These are phyloP conservation scores for Beauveria varroae DNA, from an alignment of 2,329 filamentous ascomycete genomes.

Conservation along the genomic window DNA sequence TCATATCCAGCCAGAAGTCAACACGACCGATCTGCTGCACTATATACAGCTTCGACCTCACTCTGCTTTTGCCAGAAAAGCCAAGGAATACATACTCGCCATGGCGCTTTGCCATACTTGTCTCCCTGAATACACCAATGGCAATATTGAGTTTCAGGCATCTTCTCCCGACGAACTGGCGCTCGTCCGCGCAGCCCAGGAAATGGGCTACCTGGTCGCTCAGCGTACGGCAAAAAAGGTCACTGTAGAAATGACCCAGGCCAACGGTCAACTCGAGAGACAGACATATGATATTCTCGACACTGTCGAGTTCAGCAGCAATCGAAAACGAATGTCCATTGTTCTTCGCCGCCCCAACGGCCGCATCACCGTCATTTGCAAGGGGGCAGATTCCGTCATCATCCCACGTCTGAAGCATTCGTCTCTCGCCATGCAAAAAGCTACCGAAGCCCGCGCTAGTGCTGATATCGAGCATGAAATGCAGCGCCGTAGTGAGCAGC, in stretches of 20 bases:
- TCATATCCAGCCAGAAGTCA: conserved; percentile 47
- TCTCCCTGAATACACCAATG: conserved; percentile 65
- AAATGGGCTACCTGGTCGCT: conserved; percentile 72
- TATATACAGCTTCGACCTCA: conserved; percentile 71
- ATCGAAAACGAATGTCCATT: conserved; percentile 85
- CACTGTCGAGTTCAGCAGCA: conserved; percentile 84
- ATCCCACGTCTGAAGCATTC: conserved; percentile 70
- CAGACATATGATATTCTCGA: conserved; percentile 75
- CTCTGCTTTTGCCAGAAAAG: conserved; percentile 70
- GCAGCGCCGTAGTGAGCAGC: conserved; percentile 47
- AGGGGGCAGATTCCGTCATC: conserved; percentile 81
- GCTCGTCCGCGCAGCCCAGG: conserved; percentile 74
- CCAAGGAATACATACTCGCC: conserved; percentile 73
- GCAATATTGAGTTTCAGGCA: conserved; percentile 72
- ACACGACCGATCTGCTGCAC: conserved; percentile 66
- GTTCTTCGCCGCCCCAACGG: conserved; percentile 79
- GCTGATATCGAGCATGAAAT: conserved; percentile 51
- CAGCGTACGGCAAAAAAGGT: conserved; percentile 67
- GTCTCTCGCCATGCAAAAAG: conserved; percentile 68
- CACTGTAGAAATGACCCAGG: conserved; percentile 37
- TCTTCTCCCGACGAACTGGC: conserved; percentile 87
- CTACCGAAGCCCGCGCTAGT: conserved; percentile 55
- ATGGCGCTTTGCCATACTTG: conserved; percentile 89
- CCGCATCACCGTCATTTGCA: conserved; percentile 76
- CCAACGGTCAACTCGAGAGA: conserved; percentile 32